Evolutionary conservation across 345 rosid genomes (phyloP).

Genomic region (Physaria fendleri): DNA sequence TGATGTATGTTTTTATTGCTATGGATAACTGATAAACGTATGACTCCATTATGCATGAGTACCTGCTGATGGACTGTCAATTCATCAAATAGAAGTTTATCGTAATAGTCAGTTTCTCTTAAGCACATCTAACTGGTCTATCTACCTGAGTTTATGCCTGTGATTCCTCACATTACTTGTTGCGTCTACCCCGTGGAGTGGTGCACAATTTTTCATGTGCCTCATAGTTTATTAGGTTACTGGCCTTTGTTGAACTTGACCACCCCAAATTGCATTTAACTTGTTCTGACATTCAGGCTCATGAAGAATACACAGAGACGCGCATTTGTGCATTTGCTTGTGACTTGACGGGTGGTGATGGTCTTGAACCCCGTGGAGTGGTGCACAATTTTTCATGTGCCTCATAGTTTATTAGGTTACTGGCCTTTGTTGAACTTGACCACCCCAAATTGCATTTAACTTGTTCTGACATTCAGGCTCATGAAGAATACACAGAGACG

Average conservation of each 20-base stretch:
- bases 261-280: background rate
- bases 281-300: slow-evolving; percentile 46
- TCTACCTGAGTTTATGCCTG: background rate
- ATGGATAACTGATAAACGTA: background rate
- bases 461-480: slow-evolving; percentile 46
- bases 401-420: background rate
- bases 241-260: background rate
- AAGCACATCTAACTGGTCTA: background rate
- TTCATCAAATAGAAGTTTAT: background rate
- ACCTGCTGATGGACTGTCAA: background rate
- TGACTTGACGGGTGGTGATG: slow-evolving; percentile 77
- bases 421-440: background rate
- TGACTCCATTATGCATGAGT: background rate
- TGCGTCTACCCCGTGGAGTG: background rate
- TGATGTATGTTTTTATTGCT: background rate
- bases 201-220: background rate
- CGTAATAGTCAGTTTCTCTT: background rate
- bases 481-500: slow-evolving; percentile 62
- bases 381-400: background rate
- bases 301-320: slow-evolving; percentile 62
- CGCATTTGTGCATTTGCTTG: slow-evolving; percentile 58
- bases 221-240: background rate
- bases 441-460: background rate
- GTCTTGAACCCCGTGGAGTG: slow-evolving; percentile 31
- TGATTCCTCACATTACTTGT: background rate